A percentile compares a stretch with the other conserved stretches of the same genome.
phyloP scores from a whole-genome alignment of 768 basidiomycete species.

The Rhodotorula toruloides region DNA sequence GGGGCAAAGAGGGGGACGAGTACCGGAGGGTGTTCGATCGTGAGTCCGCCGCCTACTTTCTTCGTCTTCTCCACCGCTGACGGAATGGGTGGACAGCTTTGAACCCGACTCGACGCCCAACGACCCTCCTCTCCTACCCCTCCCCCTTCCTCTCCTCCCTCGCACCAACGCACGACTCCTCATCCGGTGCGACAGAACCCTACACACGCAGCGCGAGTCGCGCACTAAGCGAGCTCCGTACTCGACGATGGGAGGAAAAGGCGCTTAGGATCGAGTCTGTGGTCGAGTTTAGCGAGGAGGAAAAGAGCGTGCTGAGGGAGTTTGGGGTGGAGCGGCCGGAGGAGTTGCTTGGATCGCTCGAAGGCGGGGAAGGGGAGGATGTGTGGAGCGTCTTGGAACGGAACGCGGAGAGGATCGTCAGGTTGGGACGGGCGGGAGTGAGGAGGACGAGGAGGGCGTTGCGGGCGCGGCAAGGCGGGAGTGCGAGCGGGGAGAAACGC shows the following conservation, averaged over 20 bases:
- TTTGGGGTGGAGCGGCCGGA: no score
- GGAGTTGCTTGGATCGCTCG: no score
- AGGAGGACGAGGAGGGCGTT: slow-evolving; percentile 1
- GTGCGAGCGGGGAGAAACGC: not conserved
- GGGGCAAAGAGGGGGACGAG: not conserved
- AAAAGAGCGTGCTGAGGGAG: not conserved
- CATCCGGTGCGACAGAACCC: not conserved
- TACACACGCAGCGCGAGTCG: not conserved
- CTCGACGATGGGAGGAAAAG: not conserved
- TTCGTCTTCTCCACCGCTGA: not conserved
- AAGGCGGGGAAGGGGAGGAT: no score
- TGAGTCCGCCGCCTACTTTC: not conserved
- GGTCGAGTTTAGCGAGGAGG: not conserved
- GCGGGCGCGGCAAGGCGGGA: not conserved
- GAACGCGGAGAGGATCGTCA: no score
- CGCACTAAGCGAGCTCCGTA: not conserved
- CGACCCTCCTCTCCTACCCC: not conserved
- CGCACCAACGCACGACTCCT: not conserved
- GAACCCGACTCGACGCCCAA: not conserved
- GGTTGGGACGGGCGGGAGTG: not conserved
- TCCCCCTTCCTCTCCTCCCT: slow-evolving; percentile 4
- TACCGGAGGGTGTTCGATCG: not conserved
- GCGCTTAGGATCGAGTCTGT: not conserved
- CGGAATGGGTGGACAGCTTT: not conserved
- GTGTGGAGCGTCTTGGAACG: no score